phyloP scores from a whole-genome alignment of 75 land plant genomes.

The Cryptomeria japonica region DNA sequence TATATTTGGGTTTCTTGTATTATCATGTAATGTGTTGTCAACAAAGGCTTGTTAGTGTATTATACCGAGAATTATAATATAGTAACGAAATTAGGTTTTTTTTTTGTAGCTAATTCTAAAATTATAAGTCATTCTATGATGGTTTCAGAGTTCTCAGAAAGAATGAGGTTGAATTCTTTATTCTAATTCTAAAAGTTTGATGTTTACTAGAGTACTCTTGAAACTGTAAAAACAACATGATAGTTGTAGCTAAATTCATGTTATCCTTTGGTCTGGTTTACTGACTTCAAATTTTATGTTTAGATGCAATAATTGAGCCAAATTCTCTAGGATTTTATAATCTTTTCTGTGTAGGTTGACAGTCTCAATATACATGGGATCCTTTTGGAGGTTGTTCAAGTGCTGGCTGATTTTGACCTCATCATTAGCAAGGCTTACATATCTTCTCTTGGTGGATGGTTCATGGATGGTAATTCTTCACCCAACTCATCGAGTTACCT shows the following conservation, averaged over 20 bases:
- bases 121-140: neutral
- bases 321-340: neutral
- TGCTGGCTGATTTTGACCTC: slow-evolving; percentile 75
- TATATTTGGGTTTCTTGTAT: neutral
- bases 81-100: neutral
- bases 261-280: no score
- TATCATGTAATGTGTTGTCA: neutral
- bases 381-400: slow-evolving; percentile 78
- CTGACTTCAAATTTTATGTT: no score
- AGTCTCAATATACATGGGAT: slow-evolving; percentile 80
- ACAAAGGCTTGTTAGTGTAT: no score
- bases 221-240: neutral
- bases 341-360: slow-evolving; percentile 51
- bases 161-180: no score
- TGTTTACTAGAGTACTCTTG: neutral
- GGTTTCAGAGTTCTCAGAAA: neutral
- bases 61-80: neutral
- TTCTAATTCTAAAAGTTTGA: neutral
- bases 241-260: no score
- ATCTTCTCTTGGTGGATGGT: slow-evolving; percentile 87
- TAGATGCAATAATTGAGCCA: no score
- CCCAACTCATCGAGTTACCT: neutral
- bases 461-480: slow-evolving; percentile 80
- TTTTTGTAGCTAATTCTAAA: neutral
- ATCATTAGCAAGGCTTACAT: slow-evolving; percentile 71